Conservation (phyloP, 2,329 filamentous ascomycete species). For the Sarocladium strictum region DNA sequence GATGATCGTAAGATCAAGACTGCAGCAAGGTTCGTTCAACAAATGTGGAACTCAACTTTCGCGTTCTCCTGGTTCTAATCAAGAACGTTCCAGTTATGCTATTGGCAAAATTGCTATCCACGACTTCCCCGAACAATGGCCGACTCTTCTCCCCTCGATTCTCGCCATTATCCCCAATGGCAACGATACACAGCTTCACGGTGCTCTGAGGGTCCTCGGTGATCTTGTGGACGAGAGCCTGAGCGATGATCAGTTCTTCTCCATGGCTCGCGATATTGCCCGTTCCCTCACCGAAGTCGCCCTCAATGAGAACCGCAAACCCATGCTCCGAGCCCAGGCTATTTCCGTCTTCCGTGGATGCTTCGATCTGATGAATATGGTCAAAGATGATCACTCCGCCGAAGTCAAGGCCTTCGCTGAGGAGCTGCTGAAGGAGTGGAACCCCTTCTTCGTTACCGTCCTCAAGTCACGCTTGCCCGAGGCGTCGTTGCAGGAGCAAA, state of each 20-base stretch:
- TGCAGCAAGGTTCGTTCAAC: conserved; percentile 64
- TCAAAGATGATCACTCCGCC: conserved; percentile 84
- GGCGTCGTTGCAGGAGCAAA: conserved; percentile 32
- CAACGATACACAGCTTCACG: conserved; percentile 76
- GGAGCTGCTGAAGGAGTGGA: conserved; percentile 76
- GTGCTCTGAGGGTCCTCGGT: conserved; percentile 77
- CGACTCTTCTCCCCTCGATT: conserved; percentile 75
- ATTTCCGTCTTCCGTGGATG: conserved; percentile 86
- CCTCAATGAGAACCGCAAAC: conserved; percentile 66
- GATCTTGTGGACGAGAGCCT: conserved; percentile 92
- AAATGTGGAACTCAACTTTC: too few relatives aligned
- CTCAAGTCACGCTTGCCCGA: conserved; percentile 73
- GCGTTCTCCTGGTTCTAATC: neutral
- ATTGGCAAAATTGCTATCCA: conserved; percentile 91
- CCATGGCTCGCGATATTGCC: conserved; percentile 78
- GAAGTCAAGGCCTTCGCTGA: conserved; percentile 88
- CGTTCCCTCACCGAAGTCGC: conserved; percentile 79
- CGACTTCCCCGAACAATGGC: conserved; percentile 95
- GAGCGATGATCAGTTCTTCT: conserved; percentile 92
- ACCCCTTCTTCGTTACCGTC: conserved; percentile 78
- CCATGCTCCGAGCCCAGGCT: conserved; percentile 73
- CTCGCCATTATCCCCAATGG: conserved; percentile 72
- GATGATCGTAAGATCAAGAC: conserved; percentile 82
- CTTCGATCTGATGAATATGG: conserved; percentile 94
- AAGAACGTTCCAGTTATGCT: conserved; percentile 45